Percentiles rank a stretch among this genome's conserved stretches.
These are phyloP conservation scores for Saccharomyces pastorianus DNA, from an alignment of 1,139 yeast species.

Conservation along the genomic window DNA sequence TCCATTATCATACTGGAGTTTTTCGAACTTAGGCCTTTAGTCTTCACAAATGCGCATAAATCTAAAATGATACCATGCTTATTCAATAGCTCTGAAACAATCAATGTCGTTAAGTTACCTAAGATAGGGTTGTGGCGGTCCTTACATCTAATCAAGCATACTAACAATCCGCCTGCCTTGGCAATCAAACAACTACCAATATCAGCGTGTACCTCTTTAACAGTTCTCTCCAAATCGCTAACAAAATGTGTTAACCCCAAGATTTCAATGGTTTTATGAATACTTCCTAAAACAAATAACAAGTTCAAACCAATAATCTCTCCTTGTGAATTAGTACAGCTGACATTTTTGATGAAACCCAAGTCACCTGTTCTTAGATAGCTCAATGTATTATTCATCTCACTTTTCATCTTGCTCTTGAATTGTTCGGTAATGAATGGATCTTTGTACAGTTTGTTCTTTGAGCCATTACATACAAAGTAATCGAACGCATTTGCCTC, in stretches of 20 bases:
- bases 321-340: conserved; percentile 38
- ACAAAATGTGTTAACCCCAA: conserved; percentile 91
- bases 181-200: conserved; percentile 58
- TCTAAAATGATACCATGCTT: conserved; percentile 83
- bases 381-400: conserved; percentile 54
- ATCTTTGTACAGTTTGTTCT: conserved; percentile 26
- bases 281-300: conserved; percentile 74
- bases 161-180: conserved; percentile 74
- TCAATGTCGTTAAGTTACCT: conserved; percentile 74
- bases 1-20: conserved; percentile 47
- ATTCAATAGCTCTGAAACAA: conserved; percentile 70
- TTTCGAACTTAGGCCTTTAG: conserved; percentile 32
- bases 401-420: conserved; percentile 41
- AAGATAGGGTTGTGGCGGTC: conserved; percentile 36
- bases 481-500: conserved; percentile 70
- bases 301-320: conserved; percentile 59
- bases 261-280: conserved; percentile 84
- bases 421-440: conserved; percentile 43
- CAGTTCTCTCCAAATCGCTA: conserved; percentile 68
- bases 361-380: conserved; percentile 89
- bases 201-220: conserved; percentile 57
- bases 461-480: conserved; percentile 34
- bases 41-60: conserved; percentile 69
- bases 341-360: conserved; percentile 79
- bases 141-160: conserved; percentile 68